Conservation (phyloP, 1,284 basidiomycete genomes). For the Ceraceosorus guamensis region DNA sequence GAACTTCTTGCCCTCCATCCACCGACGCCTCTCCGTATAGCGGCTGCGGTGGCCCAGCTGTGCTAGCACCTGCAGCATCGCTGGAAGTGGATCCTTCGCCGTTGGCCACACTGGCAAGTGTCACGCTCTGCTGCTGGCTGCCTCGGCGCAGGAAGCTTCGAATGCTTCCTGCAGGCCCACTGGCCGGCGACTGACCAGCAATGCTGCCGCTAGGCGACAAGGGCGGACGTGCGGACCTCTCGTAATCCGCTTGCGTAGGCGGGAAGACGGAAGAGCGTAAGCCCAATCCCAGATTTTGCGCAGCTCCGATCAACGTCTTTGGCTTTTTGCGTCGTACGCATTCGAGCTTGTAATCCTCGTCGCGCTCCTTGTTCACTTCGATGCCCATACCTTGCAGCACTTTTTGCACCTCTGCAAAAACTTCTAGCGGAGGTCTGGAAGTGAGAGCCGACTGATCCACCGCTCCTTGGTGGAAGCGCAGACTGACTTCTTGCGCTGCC, state of each 20-base stretch:
- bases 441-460: slow-evolving; percentile 89
- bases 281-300: slow-evolving; percentile 34
- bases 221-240: slow-evolving; percentile 22
- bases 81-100: neutral
- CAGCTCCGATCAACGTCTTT: slow-evolving; percentile 36
- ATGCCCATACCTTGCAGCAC: slow-evolving; percentile 84
- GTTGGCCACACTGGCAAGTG: slow-evolving; percentile 10
- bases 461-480: slow-evolving; percentile 82
- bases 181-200: slow-evolving; percentile 17
- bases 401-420: slow-evolving; percentile 73
- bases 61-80: slow-evolving; percentile 7
- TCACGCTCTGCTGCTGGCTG: slow-evolving; percentile 15
- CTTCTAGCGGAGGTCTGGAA: slow-evolving; percentile 70
- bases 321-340: slow-evolving; percentile 41
- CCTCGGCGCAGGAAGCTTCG: slow-evolving; percentile 35
- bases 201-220: slow-evolving; percentile 5
- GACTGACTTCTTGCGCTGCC: slow-evolving; percentile 24
- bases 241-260: slow-evolving; percentile 36
- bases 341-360: slow-evolving; percentile 58
- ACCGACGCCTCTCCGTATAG: slow-evolving; percentile 37
- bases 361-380: slow-evolving; percentile 70
- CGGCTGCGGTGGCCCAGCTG: slow-evolving; percentile 22
- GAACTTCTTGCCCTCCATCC: slow-evolving; percentile 46
- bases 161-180: slow-evolving; percentile 15
- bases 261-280: slow-evolving; percentile 40